These are phyloP conservation scores for Dactylellina drechsleri DNA, from an alignment of 2,329 filamentous ascomycete genomes.

Conservation along the genomic window DNA sequence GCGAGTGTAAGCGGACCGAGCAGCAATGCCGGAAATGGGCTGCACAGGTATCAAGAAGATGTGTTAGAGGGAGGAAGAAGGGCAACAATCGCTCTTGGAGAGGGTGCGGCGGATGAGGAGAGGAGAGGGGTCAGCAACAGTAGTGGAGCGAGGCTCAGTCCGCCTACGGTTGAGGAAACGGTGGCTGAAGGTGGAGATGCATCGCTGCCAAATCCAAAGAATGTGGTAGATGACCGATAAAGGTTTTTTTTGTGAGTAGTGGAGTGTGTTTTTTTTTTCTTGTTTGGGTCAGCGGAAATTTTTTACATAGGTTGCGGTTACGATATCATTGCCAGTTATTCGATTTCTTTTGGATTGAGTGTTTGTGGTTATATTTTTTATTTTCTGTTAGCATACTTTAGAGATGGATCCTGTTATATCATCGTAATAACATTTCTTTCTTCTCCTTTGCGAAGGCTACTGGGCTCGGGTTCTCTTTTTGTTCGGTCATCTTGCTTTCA, in stretches of 20 bases:
- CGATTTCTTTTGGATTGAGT: neutral
- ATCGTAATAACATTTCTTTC: slow-evolving; percentile 6
- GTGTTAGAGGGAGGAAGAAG: slow-evolving; percentile 22
- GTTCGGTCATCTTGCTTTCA: neutral
- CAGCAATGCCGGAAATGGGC: slow-evolving; percentile 18
- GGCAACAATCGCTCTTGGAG: slow-evolving; percentile 36
- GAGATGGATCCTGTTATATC: slow-evolving; percentile 4
- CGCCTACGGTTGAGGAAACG: slow-evolving; percentile 23
- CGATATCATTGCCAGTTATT: neutral
- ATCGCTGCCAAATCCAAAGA: slow-evolving; percentile 36
- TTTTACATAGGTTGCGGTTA: neutral
- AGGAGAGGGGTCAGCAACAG: slow-evolving; percentile 8
- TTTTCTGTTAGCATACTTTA: neutral
- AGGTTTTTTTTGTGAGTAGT: neutral
- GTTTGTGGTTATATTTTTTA: neutral
- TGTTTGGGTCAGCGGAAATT: slow-evolving; percentile 9
- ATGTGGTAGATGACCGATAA: neutral
- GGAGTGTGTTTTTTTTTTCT: neutral
- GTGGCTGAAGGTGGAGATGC: slow-evolving; percentile 45
- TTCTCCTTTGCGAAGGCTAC: neutral
- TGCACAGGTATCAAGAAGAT: slow-evolving; percentile 25
- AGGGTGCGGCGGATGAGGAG: slow-evolving; percentile 34
- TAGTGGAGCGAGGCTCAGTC: slow-evolving; percentile 12
- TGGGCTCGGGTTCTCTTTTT: neutral
- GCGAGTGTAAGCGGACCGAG: slow-evolving; percentile 31